phyloP scores from a whole-genome alignment of 768 basidiomycete genomes.

The Rhizopogon vinicolor region DNA sequence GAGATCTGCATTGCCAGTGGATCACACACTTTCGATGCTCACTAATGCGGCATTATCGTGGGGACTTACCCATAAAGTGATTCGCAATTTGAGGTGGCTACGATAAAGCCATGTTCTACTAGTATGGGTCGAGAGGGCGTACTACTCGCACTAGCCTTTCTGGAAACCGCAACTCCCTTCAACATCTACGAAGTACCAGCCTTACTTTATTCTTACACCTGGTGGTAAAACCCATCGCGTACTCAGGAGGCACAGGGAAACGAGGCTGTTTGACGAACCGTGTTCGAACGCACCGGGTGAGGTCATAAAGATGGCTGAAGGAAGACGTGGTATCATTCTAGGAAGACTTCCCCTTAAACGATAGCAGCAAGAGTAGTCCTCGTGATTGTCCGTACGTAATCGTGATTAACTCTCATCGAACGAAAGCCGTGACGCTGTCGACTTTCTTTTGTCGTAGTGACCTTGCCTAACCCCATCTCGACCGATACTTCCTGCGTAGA shows the following conservation, averaged over 20 bases:
- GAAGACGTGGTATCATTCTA: constrained; percentile 42
- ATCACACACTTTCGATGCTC: constrained; percentile 59
- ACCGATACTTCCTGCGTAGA: too few species aligned
- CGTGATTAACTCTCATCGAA: neutral
- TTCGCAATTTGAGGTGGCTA: constrained; percentile 46
- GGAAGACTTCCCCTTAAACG: constrained; percentile 38
- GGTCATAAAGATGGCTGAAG: constrained; percentile 57
- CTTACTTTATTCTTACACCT: constrained; percentile 8
- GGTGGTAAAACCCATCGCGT: constrained; percentile 9
- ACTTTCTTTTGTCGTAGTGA: neutral
- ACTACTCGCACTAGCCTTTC: constrained; percentile 11
- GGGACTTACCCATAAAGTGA: constrained; percentile 56
- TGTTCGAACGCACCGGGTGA: constrained; percentile 48
- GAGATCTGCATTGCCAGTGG: constrained; percentile 39
- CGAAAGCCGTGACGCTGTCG: neutral
- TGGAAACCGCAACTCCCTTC: constrained; percentile 37
- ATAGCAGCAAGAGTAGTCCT: constrained; percentile 14
- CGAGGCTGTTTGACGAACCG: constrained; percentile 28
- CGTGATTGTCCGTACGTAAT: neutral
- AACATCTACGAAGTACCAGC: constrained; percentile 16
- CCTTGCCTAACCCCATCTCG: too few species aligned
- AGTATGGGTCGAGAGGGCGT: constrained; percentile 18
- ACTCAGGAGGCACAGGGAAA: constrained; percentile 15
- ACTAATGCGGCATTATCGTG: constrained; percentile 58
- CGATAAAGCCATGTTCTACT: constrained; percentile 14